Conservation (phyloP, 352 stramenopile genomes). For the Pythium folliculosum region DNA sequence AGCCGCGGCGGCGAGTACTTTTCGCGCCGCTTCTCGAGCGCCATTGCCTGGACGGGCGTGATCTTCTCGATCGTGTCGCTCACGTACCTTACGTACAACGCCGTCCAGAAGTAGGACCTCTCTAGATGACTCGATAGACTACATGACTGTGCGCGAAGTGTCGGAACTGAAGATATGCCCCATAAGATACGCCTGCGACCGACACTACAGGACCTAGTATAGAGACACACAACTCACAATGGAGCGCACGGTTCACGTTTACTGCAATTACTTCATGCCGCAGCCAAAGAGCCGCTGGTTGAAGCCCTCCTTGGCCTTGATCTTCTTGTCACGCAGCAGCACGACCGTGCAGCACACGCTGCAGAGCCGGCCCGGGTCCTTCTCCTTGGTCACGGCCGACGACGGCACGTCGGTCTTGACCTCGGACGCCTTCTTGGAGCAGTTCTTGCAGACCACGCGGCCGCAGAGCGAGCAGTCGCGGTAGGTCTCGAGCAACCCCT, state of each 20-base stretch:
- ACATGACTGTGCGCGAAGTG: too few relatives aligned
- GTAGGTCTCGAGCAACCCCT: constrained; percentile 71
- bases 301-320: constrained; percentile 72
- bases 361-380: constrained; percentile 68
- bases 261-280: constrained; percentile 54
- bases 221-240: too few relatives aligned
- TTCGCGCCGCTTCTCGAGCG: constrained; percentile 50
- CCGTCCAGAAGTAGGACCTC: constrained; percentile 12
- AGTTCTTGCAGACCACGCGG: constrained; percentile 80
- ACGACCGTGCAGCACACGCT: constrained; percentile 79
- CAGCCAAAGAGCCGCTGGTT: constrained; percentile 79
- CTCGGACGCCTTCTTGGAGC: constrained; percentile 76
- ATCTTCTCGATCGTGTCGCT: constrained; percentile 66
- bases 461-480: constrained; percentile 78
- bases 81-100: constrained; percentile 67
- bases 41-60: constrained; percentile 51
- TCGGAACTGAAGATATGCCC: neutral
- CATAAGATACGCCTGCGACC: neutral
- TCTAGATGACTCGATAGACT: neutral
- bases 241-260: neutral
- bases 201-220: neutral
- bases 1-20: constrained; percentile 44
- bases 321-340: constrained; percentile 72
- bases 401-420: constrained; percentile 40
- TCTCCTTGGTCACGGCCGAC: constrained; percentile 44